These are phyloP conservation scores for Amanita muscaria DNA, from an alignment of 768 basidiomycete species.

Conservation along the genomic window DNA sequence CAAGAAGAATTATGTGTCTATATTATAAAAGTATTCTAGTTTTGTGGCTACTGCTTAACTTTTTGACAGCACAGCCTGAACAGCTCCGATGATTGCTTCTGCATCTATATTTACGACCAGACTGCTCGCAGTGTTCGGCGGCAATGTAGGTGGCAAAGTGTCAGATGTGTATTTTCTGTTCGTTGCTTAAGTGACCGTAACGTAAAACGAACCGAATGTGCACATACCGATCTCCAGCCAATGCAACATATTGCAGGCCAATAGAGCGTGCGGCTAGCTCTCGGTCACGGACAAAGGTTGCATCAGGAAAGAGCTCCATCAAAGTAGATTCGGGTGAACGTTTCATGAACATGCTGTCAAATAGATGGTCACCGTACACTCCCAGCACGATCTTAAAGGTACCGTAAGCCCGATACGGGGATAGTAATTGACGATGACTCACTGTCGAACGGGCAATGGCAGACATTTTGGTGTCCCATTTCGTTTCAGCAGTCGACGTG, in stretches of 20 bases:
- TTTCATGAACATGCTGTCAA: conserved; percentile 66
- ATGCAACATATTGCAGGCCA: conserved; percentile 50
- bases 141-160: conserved; percentile 25
- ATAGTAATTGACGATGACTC: no score
- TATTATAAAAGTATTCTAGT: no score
- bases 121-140: conserved; percentile 17
- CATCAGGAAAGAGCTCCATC: conserved; percentile 69
- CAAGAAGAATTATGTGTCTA: no score
- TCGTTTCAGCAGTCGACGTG: conserved; percentile 35
- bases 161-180: conserved; percentile 27
- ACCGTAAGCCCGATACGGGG: no score
- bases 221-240: conserved; percentile 36
- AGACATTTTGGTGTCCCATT: conserved; percentile 56
- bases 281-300: conserved; percentile 55
- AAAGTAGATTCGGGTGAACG: conserved; percentile 50
- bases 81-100: conserved; percentile 30
- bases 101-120: conserved; percentile 29
- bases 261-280: conserved; percentile 47
- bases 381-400: conserved; percentile 64
- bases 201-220: no score
- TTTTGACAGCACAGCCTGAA: conserved; percentile 13
- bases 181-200: no score
- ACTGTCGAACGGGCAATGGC: conserved; percentile 65
- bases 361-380: conserved; percentile 48
- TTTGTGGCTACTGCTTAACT: background rate